Percentiles rank a stretch among this genome's conserved stretches.
Conservation (phyloP, 2,329 filamentous ascomycete species). For the Chaetomiaceae sp. region DNA sequence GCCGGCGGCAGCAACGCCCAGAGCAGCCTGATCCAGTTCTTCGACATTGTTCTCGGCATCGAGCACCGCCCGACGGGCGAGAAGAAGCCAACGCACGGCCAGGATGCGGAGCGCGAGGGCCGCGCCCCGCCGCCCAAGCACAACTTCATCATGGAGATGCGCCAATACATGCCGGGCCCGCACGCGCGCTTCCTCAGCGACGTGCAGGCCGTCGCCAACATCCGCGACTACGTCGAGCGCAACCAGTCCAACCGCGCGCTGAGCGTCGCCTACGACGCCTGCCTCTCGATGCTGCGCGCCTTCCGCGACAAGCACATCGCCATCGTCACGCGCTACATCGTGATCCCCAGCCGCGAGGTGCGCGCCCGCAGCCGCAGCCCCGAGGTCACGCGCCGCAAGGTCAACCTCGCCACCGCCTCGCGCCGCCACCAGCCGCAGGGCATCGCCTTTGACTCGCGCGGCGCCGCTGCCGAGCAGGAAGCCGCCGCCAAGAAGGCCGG, state of each 20-base stretch:
- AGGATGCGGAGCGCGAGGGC: constrained; percentile 38
- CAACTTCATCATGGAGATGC: constrained; percentile 97
- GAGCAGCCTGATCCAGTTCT: constrained; percentile 95
- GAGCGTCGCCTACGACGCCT: constrained; percentile 82
- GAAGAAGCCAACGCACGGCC: constrained; percentile 35
- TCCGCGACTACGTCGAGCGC: constrained; percentile 72
- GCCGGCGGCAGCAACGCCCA: constrained; percentile 95
- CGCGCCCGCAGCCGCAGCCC: constrained; percentile 59
- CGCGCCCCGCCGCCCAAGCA: constrained; percentile 54
- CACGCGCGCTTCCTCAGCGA: constrained; percentile 86
- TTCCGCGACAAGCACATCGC: constrained; percentile 94
- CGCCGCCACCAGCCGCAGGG: constrained; percentile 32
- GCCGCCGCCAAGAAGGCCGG: not conserved
- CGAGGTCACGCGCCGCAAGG: constrained; percentile 41
- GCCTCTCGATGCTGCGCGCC: constrained; percentile 62
- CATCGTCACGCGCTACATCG: constrained; percentile 93
- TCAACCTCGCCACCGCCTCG: constrained; percentile 61
- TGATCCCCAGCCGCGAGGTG: constrained; percentile 76
- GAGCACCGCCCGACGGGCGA: constrained; percentile 87
- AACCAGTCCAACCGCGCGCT: constrained; percentile 59
- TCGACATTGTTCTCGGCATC: constrained; percentile 85
- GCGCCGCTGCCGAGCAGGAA: not conserved
- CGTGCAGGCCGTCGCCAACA: constrained; percentile 74
- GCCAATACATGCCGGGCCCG: constrained; percentile 90
- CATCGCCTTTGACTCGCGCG: constrained; percentile 29